Conservation (phyloP, 2,329 filamentous ascomycete genomes). For the Sarocladiaceae sp. region DNA sequence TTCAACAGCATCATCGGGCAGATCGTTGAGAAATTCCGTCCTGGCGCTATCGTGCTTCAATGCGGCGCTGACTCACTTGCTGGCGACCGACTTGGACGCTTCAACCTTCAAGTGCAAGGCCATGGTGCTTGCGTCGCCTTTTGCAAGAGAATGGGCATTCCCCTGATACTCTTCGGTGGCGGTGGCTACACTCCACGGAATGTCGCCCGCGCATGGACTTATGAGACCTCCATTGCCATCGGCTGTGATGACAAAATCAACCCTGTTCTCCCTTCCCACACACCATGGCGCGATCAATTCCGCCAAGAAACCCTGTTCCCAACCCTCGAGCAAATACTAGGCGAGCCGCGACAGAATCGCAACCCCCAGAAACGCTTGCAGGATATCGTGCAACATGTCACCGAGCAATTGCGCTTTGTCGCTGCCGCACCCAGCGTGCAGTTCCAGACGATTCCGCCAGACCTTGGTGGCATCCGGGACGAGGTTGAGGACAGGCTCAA, state of each 20-base stretch:
- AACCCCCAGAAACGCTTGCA: constrained; percentile 72
- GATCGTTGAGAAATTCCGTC: constrained; percentile 78
- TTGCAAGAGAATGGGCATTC: constrained; percentile 73
- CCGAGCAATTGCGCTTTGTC: constrained; percentile 82
- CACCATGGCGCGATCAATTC: constrained; percentile 85
- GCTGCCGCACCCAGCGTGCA: constrained; percentile 82
- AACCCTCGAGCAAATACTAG: constrained; percentile 64
- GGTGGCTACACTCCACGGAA: constrained; percentile 96
- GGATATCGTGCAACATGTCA: constrained; percentile 69
- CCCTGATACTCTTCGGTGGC: constrained; percentile 85
- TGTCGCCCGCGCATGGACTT: constrained; percentile 92
- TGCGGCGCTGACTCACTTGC: constrained; percentile 93
- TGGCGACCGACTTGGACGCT: constrained; percentile 86
- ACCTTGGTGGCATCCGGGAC: constrained; percentile 61
- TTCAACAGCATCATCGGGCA: constrained; percentile 76
- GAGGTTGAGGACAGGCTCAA: constrained; percentile 62
- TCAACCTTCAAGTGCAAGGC: constrained; percentile 93
- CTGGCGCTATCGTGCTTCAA: constrained; percentile 85
- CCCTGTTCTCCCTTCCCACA: constrained; percentile 68
- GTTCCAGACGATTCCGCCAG: constrained; percentile 72
- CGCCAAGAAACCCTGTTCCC: constrained; percentile 83
- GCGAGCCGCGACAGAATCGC: constrained; percentile 67
- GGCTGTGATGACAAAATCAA: constrained; percentile 64
- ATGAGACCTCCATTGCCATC: constrained; percentile 89
- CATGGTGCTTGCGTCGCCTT: constrained; percentile 88